Base-by-base conservation (phyloP, 2,329 filamentous ascomycete genomes). In the Alternaria ethzedia region DNA sequence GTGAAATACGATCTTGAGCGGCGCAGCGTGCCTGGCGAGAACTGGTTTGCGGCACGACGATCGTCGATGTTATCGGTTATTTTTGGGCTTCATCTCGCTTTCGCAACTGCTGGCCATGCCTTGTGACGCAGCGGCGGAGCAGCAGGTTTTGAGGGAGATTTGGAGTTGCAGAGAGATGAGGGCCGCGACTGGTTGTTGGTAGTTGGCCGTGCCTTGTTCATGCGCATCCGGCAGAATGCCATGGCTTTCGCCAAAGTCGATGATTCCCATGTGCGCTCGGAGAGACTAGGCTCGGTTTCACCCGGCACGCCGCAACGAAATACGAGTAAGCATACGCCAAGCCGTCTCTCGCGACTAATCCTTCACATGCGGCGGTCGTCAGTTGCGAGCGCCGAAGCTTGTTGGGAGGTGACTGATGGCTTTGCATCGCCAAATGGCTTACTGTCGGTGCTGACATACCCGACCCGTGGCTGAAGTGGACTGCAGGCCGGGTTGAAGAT, bases 141-240 rank as follows among this genome's bases (percentile, higher is more conserved):
- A 50, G 43, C 49, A 57, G 36, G 59, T 49, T 58, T 61, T 58
- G 25, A 25, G 41, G 23, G 17, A 43, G 21, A 44, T 17, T 23
- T 45, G 30, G 36, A 23, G 36, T 55, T 28, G 26, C 21, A 41
- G 25, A 28, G 25, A 30, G 41, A 49, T 25, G 46, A 45, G 36
- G 28, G 54, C 43, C 49, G 30, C 17, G 15, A 44, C 41, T 9
- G 58, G 41, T 45, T 11, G 45, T 21, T 56, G 41, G 49, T 25
- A 6, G 49, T 41, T 52, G 30, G 20, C n/a, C 17, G 49, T 36
- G 49, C 54, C 45, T 21, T 54, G 47, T 12, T 47, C 26, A 62
- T 62, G 59, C 47, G 30, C 41, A 54, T 62, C 43, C 49, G 55
- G 43, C 55, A 62, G 25, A 62, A 59, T 62, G 21, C 49, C 59